Evolutionary conservation across 108 stramenopile species (phyloP).

Genomic region (Asterionellopsis glacialis): DNA sequence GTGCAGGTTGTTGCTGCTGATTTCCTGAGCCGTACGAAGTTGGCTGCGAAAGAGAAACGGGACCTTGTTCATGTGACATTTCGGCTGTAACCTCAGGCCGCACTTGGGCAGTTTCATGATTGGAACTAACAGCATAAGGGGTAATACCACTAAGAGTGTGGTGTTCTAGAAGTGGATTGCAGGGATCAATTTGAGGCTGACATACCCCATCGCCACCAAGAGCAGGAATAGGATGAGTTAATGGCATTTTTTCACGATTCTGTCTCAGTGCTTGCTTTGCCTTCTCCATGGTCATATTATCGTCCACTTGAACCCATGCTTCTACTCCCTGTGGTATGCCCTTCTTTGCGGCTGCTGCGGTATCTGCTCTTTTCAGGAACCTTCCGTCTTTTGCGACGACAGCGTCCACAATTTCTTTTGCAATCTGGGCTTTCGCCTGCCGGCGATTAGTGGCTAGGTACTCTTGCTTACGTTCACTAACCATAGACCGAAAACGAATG

Average conservation of each 20-base stretch:
- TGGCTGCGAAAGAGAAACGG: no score
- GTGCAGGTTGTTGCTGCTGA: no score
- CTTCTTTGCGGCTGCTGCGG: constrained; percentile 25
- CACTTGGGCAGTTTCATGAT: no score
- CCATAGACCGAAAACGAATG: constrained; percentile 56
- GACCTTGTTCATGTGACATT: no score
- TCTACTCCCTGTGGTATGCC: constrained; percentile 41
- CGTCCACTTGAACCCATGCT: constrained; percentile 34
- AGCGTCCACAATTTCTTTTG: constrained; percentile 64
- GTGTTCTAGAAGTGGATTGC: no score
- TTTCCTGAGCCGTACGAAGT: no score
- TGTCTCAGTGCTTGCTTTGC: constrained; percentile 65
- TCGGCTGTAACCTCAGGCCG: no score
- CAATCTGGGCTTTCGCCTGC: constrained; percentile 65
- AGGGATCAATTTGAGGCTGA: no score
- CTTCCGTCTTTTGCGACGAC: constrained; percentile 59
- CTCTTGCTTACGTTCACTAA: constrained; percentile 34
- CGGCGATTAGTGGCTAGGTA: constrained; percentile 52
- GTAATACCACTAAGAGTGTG: no score
- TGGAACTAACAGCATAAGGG: no score
- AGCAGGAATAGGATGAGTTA: no score
- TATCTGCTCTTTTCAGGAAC: constrained; percentile 64
- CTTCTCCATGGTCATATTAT: constrained; percentile 60
- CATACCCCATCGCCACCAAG: no score
- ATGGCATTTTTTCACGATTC: constrained; percentile 31